Evolutionary conservation across 805 yeast genomes (phyloP), one percentile per base, ranked within the genome.

Genomic region (Yarrowia deformans): DNA sequence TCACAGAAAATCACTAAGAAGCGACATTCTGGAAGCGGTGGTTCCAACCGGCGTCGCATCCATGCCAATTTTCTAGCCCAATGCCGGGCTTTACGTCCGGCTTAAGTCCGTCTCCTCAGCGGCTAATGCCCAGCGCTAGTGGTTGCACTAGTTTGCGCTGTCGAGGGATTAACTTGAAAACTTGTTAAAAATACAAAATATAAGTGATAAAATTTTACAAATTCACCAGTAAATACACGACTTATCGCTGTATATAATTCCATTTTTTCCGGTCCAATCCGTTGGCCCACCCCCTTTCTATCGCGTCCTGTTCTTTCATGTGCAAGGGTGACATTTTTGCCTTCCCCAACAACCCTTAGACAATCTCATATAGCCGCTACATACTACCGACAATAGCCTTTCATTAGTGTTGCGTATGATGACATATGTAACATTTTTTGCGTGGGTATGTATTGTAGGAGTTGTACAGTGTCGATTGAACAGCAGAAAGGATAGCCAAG

Each of bases 281-380:
- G 16, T 9, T 6, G 6, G 8, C 14, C 3, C 18, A 40, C 1
- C 5, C 8, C 7, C 46, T 8, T n/a, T n/a, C 18, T 43, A 43
- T n/a, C 46, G 13, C 46, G 23, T 8, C 4, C 8, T 43, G 23
- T n/a, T n/a, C 29, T 45, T 45, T 19, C 49, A 18, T 45, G 19
- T 19, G 32, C 19, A 10, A 49, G 19, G 18, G 19, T 49, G 39
- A 49, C 54, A 49, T 49, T 8, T 49, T 49, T 49, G 54, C 32
- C 54, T 32, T 49, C 7, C 35, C 16, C 12, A 2, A 14, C 12
- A 8, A 13, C 49, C 37, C 19, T 49, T 16, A 5, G 19, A 5
- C 52, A 8, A 4, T 23, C 29, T 23, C 52, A 48, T 48, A 48
- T 48, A 29, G 52, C 52, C 52, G 52, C 54, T 49, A n/a, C 52